These are phyloP conservation scores for Ligustrum vulgare DNA, from an alignment of 257 asterid genomes.

Conservation along the genomic window DNA sequence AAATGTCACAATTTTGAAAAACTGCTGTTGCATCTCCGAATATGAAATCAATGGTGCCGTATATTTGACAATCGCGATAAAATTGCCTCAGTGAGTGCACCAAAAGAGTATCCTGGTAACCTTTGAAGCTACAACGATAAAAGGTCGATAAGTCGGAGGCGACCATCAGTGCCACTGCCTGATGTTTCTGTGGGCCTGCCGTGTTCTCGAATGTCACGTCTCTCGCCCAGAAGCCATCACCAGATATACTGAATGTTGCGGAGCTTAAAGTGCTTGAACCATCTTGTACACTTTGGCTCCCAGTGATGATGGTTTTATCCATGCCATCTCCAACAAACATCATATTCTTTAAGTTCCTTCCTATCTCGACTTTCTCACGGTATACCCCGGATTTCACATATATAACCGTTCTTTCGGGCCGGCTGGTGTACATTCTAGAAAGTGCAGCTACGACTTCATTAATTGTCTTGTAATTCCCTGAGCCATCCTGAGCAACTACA, in stretches of 20 bases:
- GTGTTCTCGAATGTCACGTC: slow-evolving; percentile 76
- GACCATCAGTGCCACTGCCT: slow-evolving; percentile 68
- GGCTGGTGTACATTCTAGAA: slow-evolving; percentile 28
- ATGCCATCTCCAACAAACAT: slow-evolving; percentile 85
- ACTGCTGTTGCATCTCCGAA: slow-evolving; percentile 65
- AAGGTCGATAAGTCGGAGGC: slow-evolving; percentile 51
- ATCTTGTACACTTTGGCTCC: slow-evolving; percentile 39
- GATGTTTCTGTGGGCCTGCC: slow-evolving; percentile 62
- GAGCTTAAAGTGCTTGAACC: slow-evolving; percentile 50
- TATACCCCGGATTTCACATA: slow-evolving; percentile 63
- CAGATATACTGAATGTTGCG: slow-evolving; percentile 63
- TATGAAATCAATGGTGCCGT: slow-evolving; percentile 69
- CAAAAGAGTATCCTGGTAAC: slow-evolving; percentile 69
- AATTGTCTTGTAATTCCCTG: slow-evolving; percentile 59
- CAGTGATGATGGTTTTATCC: slow-evolving; percentile 59
- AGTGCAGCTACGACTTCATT: slow-evolving; percentile 55
- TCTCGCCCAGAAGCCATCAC: slow-evolving; percentile 75
- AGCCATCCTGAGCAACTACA: slow-evolving; percentile 76
- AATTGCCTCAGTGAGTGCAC: slow-evolving; percentile 64
- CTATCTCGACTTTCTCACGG: slow-evolving; percentile 49
- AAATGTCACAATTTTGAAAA: slow-evolving; percentile 58
- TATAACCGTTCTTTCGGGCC: slow-evolving; percentile 38
- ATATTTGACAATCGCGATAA: slow-evolving; percentile 62
- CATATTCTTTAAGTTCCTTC: slow-evolving; percentile 38
- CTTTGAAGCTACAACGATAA: slow-evolving; percentile 64